Conservation (phyloP, 2,329 filamentous ascomycete genomes). For the Trichoderma brevicompactum region DNA sequence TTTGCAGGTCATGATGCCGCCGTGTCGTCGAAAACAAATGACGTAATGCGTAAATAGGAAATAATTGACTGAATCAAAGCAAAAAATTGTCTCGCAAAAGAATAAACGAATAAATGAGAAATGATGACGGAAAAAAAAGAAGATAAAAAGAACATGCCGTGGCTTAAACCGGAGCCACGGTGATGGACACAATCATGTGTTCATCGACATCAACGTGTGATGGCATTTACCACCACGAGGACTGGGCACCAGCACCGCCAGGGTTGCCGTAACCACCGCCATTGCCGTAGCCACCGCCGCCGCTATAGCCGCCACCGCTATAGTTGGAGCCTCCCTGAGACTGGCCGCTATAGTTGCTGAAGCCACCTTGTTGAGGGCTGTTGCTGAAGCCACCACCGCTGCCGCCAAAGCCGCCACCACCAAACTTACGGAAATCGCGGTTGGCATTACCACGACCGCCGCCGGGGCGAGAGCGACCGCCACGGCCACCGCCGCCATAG, state of each 20-base stretch:
- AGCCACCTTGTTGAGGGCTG: constrained; percentile 40
- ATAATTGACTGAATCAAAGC: constrained; percentile 35
- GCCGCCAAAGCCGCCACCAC: constrained; percentile 57
- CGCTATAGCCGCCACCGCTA: constrained; percentile 47
- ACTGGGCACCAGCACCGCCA: constrained; percentile 69
- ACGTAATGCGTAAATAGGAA: constrained; percentile 40
- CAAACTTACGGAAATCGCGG: constrained; percentile 88
- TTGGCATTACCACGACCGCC: constrained; percentile 72
- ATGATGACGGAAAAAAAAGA: constrained; percentile 33
- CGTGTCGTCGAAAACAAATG: constrained; percentile 43
- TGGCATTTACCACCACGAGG: constrained; percentile 67
- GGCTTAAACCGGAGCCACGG: constrained; percentile 27
- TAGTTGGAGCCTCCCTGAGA: constrained; percentile 46
- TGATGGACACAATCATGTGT: constrained; percentile 29
- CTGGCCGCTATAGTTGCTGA: constrained; percentile 41
- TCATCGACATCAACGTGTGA: not conserved
- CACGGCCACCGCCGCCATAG: constrained; percentile 72
- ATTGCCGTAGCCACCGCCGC: constrained; percentile 49
- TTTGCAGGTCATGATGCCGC: constrained; percentile 49
- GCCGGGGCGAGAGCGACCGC: constrained; percentile 58
- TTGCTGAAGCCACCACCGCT: constrained; percentile 46
- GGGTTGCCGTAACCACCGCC: constrained; percentile 64
- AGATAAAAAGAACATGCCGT: constrained; percentile 30
- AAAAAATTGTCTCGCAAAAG: constrained; percentile 33
- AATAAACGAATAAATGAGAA: constrained; percentile 32